Base-by-base conservation (phyloP, 2,329 filamentous ascomycete species). In the Colletotrichum sp. region DNA sequence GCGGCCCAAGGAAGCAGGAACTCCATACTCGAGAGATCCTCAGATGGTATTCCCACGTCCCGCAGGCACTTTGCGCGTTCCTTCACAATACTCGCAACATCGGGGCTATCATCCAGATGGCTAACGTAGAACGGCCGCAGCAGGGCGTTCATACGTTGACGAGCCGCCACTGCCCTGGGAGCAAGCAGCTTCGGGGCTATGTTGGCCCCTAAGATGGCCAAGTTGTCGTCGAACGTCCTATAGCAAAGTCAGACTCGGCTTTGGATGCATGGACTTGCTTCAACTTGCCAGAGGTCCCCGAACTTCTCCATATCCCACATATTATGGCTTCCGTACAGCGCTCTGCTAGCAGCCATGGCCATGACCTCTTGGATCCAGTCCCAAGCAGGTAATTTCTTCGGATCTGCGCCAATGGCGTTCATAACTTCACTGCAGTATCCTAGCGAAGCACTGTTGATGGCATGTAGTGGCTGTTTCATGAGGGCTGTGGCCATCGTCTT, bases 291-390 rank as follows among this genome's bases (percentile, higher is more conserved):
- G n/a, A 88, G 82, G n/a, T 82, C 81, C 9, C 87, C 79, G 3
- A 86, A 69, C 5, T 32, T 62, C 18, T 63, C 12, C 18, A 12
- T 18, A 28, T 64, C 24, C 71, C 71, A 73, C 55, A 68, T 86
- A 68, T 89, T 89, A 10, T 86, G 77, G 1, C 84, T 81, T 5
- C 88, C 88, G 64, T 85, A 88, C 36, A 90, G 78, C 1, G 84
- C 84, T 21, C 81, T 77, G 21, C 81, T 81, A 0, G 85, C 85
- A 1, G 87, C 85, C 18, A 83, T 75, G 10, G 85, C 85, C 66
- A 88, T 81, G 5, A 82, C 75, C 3, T 84, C 71, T 9, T 84
- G 81, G 4, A 87, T 59, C 86, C 86, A 89, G 1, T 80, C 26
- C 72, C 81, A 88, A 2, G 87, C 67, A 21, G 85, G 82, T 1